Percentiles rank a stretch among this genome's conserved stretches.
These are phyloP conservation scores for Aspergillus sp. DNA, from an alignment of 2,329 filamentous ascomycete species.

Conservation along the genomic window DNA sequence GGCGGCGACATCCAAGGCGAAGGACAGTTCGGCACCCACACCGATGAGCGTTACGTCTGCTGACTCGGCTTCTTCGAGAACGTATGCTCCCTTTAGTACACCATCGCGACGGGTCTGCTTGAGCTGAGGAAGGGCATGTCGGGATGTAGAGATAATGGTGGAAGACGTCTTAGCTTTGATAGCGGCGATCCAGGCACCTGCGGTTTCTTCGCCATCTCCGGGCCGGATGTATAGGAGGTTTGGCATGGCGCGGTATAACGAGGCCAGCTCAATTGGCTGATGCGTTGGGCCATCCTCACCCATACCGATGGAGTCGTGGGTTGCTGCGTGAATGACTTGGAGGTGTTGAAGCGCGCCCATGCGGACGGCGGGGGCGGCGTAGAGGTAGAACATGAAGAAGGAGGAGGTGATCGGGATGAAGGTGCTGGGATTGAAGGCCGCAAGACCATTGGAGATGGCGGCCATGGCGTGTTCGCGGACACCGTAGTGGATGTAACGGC, in stretches of 20 bases:
- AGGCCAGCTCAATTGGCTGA: constrained; percentile 59
- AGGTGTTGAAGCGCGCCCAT: constrained; percentile 60
- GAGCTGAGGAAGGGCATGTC: constrained; percentile 44
- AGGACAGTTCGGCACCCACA: constrained; percentile 52
- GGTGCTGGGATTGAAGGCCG: constrained; percentile 56
- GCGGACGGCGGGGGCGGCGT: constrained; percentile 57
- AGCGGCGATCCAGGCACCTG: constrained; percentile 45
- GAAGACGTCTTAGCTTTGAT: constrained; percentile 40
- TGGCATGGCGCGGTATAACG: constrained; percentile 63
- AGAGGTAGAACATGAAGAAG: constrained; percentile 65
- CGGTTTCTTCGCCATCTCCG: constrained; percentile 57
- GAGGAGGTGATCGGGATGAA: constrained; percentile 59
- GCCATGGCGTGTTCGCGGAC: constrained; percentile 64
- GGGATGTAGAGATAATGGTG: constrained; percentile 46
- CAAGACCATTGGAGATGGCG: constrained; percentile 77
- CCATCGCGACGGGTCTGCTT: constrained; percentile 37
- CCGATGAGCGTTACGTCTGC: constrained; percentile 50
- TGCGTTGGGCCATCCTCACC: constrained; percentile 64
- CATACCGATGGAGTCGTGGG: constrained; percentile 60
- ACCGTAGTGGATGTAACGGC: constrained; percentile 57
- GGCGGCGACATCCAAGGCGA: constrained; percentile 46
- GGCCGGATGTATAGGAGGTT: constrained; percentile 63
- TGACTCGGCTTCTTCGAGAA: constrained; percentile 36
- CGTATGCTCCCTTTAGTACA: constrained; percentile 44
- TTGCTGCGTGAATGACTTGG: constrained; percentile 60